Percentiles rank a stretch among this genome's conserved stretches.
Evolutionary conservation across 805 yeast genomes (phyloP).

Genomic region (Yarrowia phangngaensis): DNA sequence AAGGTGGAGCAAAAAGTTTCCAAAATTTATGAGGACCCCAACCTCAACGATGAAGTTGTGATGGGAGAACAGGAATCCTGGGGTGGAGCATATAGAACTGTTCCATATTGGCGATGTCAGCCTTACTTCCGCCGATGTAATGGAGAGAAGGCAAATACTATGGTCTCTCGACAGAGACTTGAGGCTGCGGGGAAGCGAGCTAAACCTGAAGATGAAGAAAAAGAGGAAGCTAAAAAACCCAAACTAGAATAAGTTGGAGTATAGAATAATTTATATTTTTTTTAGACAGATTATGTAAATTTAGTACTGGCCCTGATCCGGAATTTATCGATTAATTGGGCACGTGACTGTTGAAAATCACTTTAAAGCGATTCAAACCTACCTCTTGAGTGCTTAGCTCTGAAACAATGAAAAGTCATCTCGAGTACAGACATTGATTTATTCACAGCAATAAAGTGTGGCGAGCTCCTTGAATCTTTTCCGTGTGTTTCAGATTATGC

Average conservation of each 20-base stretch:
- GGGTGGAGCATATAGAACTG: constrained; percentile 76
- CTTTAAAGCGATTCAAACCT: no score
- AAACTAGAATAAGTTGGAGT: constrained; percentile 19
- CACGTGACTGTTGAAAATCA: no score
- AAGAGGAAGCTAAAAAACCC: constrained; percentile 7
- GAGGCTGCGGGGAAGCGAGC: constrained; percentile 5
- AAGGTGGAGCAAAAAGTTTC: constrained; percentile 65
- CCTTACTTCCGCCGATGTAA: constrained; percentile 89
- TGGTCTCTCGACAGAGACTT: constrained; percentile 9
- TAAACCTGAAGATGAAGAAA: constrained; percentile 11
- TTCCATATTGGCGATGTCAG: constrained; percentile 96
- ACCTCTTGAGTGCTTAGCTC: no score
- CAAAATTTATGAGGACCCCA: constrained; percentile 52
- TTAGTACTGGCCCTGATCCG: no score
- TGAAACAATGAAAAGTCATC: no score
- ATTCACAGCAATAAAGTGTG: no score
- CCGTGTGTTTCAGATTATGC: no score
- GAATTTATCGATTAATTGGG: no score
- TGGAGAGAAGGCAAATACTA: constrained; percentile 51
- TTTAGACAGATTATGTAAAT: not conserved
- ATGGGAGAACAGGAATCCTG: constrained; percentile 57
- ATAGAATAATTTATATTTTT: constrained; percentile 12
- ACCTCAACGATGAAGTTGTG: constrained; percentile 52
- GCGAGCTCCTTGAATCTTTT: no score
- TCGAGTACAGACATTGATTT: no score